Base-by-base conservation (phyloP, 169 alveolate species). In the Plasmodium cynomolgi region DNA sequence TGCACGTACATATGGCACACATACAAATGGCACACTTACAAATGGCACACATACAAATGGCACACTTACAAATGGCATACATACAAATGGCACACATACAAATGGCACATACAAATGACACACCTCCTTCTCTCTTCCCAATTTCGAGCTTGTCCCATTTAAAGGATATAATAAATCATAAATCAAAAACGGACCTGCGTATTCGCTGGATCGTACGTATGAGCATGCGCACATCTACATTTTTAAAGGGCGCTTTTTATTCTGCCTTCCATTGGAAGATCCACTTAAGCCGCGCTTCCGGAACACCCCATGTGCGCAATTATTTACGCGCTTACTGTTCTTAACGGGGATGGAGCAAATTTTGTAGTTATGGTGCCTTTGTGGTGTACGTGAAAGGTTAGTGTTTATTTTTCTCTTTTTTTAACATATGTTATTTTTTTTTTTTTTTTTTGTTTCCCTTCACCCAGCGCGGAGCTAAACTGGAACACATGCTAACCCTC, bases 141-240 rank as follows among this genome's bases (percentile, higher is more conserved):
- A 23, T 68, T 68, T 68, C 17, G 39, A 68, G 77, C 6, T 68
- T 68, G 77, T 68, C 0, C 77, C 77, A 68, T 68, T 68, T 26
- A 68, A 68, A 68, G 37, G 37, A 68, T 29, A 68, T 15, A 68
- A 68, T 11, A 26, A 23, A 68, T 29, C 8, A 68, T 26, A 68
- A 68, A 68, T 23, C n/a, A 68, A 23, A 68, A 68, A 26, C 1
- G 41, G 37, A 68, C 41, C 77, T 29, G 17, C 15, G 13, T 81
- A 81, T 44, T 44, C 29, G 1, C 26, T 20, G 23, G 41, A 39
- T 20, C 29, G 15, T 80, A 50, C 33, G 62, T 23, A 50, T 47
- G 58, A 26, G 37, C 56, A 81, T n/a, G 74, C 62, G 74, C 39
- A 44, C 74, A 81, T 37, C 33, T 81, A 81, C 39, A 68, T 68